These are phyloP conservation scores for Brassica nigra DNA, from an alignment of 345 rosid species.

Conservation along the genomic window DNA sequence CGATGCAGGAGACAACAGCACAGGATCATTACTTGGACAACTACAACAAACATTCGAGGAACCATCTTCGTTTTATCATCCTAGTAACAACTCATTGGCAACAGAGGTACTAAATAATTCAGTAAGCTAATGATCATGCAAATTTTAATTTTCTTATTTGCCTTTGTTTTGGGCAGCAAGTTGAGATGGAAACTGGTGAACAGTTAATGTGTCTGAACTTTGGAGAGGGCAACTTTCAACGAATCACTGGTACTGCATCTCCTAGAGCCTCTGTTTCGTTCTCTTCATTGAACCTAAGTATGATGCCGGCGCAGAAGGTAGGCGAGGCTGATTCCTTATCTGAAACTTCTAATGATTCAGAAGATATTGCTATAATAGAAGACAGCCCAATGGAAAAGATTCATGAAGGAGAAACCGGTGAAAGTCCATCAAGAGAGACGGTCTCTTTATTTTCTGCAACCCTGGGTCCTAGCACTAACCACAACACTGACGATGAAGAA, in stretches of 20 bases:
- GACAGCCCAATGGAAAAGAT: slow-evolving; percentile 13
- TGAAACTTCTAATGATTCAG: slow-evolving; percentile 60
- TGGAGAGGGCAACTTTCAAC: slow-evolving; percentile 56
- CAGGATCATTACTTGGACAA: slow-evolving; percentile 66
- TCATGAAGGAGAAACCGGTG: slow-evolving; percentile 34
- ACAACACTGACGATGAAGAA: slow-evolving; percentile 21
- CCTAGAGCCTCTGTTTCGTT: slow-evolving; percentile 45
- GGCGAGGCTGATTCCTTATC: slow-evolving; percentile 41
- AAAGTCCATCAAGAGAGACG: slow-evolving; percentile 40
- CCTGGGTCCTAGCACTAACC: slow-evolving; percentile 35
- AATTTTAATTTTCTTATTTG: neutral
- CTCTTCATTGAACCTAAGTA: slow-evolving; percentile 64
- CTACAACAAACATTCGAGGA: slow-evolving; percentile 62
- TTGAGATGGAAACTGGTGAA: slow-evolving; percentile 52
- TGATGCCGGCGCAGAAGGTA: slow-evolving; percentile 44
- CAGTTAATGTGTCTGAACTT: slow-evolving; percentile 56
- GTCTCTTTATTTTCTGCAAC: slow-evolving; percentile 24
- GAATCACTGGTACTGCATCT: slow-evolving; percentile 44
- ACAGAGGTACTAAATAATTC: slow-evolving; percentile 58
- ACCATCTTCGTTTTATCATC: slow-evolving; percentile 57
- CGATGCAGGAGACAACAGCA: slow-evolving; percentile 60
- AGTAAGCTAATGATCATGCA: neutral
- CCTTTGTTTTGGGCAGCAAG: slow-evolving; percentile 44
- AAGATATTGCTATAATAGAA: slow-evolving; percentile 59
- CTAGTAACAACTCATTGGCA: slow-evolving; percentile 50